Conservation (phyloP, 1,139 yeast species). For the Yamadazyma triangularis region DNA sequence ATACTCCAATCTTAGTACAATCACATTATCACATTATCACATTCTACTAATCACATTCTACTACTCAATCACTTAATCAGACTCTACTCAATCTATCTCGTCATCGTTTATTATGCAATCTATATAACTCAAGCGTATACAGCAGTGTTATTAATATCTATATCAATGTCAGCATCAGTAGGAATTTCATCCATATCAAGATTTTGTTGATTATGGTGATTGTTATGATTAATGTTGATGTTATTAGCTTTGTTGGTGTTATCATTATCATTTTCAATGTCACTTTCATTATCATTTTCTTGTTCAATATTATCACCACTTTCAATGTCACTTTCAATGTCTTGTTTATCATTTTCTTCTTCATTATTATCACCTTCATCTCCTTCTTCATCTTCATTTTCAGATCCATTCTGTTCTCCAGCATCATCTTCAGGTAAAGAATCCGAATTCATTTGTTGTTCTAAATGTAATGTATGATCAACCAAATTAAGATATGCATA, state of each 20-base stretch:
- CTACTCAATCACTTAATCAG: no score
- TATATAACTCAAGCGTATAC: no score
- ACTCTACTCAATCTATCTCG: no score
- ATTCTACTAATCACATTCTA: no score
- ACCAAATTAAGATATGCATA: conserved; percentile 92
- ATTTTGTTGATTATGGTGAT: not conserved
- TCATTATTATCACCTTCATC: conserved; percentile 6
- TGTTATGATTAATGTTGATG: not conserved
- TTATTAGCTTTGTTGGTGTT: not conserved
- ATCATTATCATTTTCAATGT: not conserved
- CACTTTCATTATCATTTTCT: not conserved
- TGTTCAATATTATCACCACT: conserved; percentile 1
- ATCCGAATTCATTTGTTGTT: conserved; percentile 39
- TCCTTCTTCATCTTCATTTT: conserved; percentile 5
- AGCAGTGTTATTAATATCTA: not conserved
- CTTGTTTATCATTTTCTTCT: not conserved
- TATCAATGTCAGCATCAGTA: not conserved
- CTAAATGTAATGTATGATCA: conserved; percentile 78
- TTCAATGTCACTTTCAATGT: not conserved
- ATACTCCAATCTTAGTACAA: no score
- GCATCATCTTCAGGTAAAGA: conserved; percentile 10
- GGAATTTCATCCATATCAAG: not conserved
- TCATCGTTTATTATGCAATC: no score
- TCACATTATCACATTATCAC: no score
- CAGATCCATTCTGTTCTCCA: conserved; percentile 3